Evolutionary conservation across 106 monocot species (phyloP), one percentile per base, ranked within the genome.

Genomic region (Platanthera zijinensis): DNA sequence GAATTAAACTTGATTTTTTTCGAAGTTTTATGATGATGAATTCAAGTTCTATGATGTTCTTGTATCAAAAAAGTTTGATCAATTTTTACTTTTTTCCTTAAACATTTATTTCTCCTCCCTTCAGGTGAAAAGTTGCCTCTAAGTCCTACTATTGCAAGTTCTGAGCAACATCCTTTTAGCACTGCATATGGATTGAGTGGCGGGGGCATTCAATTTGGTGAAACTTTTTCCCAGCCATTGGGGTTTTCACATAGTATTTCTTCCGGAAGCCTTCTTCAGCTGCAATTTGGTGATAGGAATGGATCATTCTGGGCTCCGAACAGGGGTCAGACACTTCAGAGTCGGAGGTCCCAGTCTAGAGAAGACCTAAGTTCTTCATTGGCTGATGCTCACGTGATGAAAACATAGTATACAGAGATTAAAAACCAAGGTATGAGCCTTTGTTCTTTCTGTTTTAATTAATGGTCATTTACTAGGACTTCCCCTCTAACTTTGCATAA

Each of bases 291-390:
- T 17, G 84, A 80, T 78, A 87, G 83, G 17, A 73, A 69, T 48
- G 86, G 86, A 30, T 84, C 84, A n/a, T 85, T 89, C 78, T 83
- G 84, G 87, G 68, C 81, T 52, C 86, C 93, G 12, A 75, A 77
- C 57, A 69, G 93, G 53, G 86, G 94, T 70, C 91, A 93, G 59
- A 89, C 84, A 21, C 89, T 97, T 52, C 87, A 87, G 77, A 97
- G 97, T 75, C 76, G 96, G 11, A 89, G 96, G 77, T 93, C 96
- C 50, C 91, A 89, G 79, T 97, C 96, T 10, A 85, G 96, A 82
- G 96, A 97, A 82, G 96, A 93, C 74, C 91, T 97, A 66, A 87
- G 2, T 64, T 83, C 89, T 73, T 91, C 93, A 45, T 48, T 96
- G 19, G 84, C 77, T 7, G 96, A 97, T 18, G 69, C 81, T 67